Evolutionary conservation across 495 filamentous ascomycete species (phyloP).

Genomic region (Darksidea phi): DNA sequence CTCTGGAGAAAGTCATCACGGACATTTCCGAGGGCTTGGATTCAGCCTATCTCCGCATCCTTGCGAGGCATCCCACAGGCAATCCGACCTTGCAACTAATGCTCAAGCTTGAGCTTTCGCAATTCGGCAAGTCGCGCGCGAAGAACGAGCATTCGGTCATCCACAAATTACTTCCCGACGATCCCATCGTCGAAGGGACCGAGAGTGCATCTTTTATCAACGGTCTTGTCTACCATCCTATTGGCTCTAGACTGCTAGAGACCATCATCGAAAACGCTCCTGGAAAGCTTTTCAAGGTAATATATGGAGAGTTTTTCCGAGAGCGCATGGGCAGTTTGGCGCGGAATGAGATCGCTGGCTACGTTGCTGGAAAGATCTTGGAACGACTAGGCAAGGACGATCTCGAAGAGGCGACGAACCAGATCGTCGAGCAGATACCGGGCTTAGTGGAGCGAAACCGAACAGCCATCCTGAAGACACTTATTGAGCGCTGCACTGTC

Average conservation of each 20-base stretch:
- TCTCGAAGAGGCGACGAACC: constrained; percentile 63
- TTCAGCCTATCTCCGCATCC: constrained; percentile 68
- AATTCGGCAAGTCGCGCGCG: constrained; percentile 62
- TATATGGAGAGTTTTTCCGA: constrained; percentile 73
- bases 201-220: constrained; percentile 72
- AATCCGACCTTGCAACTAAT: constrained; percentile 88
- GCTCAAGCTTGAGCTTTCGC: constrained; percentile 74
- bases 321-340: constrained; percentile 72
- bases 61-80: constrained; percentile 83
- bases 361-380: constrained; percentile 74
- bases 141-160: constrained; percentile 62
- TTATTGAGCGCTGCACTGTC: constrained; percentile 80
- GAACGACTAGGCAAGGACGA: constrained; percentile 83
- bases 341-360: constrained; percentile 84
- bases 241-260: constrained; percentile 87
- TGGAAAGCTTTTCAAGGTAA: constrained; percentile 81
- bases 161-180: constrained; percentile 62
- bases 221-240: constrained; percentile 78
- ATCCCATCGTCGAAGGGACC: constrained; percentile 57
- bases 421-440: constrained; percentile 66
- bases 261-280: constrained; percentile 75
- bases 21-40: constrained; percentile 70
- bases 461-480: constrained; percentile 70
- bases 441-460: constrained; percentile 70
- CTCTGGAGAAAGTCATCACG: constrained; percentile 73